Evolutionary conservation across 257 asterid species (phyloP).

Genomic region (Rehmannia glutinosa): DNA sequence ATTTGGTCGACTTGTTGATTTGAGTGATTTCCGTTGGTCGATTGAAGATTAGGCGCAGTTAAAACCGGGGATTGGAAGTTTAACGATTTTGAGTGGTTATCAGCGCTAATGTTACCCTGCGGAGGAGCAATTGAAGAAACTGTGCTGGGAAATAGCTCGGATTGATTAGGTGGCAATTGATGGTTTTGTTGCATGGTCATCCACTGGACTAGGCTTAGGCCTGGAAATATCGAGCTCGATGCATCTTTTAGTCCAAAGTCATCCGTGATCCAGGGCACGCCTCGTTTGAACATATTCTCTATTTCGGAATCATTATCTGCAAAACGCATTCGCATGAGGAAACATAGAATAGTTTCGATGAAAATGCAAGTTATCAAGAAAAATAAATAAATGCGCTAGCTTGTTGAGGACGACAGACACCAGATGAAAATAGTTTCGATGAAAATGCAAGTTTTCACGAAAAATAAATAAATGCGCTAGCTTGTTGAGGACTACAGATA

Average conservation of each 20-base stretch:
- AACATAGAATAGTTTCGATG: too few relatives aligned
- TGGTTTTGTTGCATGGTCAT: conserved; percentile 92
- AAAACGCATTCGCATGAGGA: too few relatives aligned
- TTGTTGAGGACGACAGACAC: too few relatives aligned
- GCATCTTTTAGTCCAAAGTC: conserved; percentile 76
- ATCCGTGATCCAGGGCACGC: conserved; percentile 86
- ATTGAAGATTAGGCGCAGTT: conserved; percentile 43
- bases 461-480: too few relatives aligned
- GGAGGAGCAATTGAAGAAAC: too few relatives aligned
- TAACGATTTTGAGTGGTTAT: conserved; percentile 67
- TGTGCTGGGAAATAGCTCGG: conserved; percentile 41
- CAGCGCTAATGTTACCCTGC: conserved; percentile 32
- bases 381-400: too few relatives aligned
- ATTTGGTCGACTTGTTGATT: conserved; percentile 44
- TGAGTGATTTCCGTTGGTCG: conserved; percentile 37
- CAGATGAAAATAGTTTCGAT: too few relatives aligned
- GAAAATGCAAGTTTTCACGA: too few relatives aligned
- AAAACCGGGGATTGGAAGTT: conserved; percentile 83
- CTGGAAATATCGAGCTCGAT: conserved; percentile 76
- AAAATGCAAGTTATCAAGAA: too few relatives aligned
- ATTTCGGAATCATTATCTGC: conserved; percentile 73
- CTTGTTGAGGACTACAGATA: too few relatives aligned
- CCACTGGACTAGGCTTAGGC: conserved; percentile 92
- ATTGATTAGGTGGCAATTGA: conserved; percentile 50
- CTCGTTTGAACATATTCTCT: conserved; percentile 66